phyloP scores from a whole-genome alignment of 2,329 filamentous ascomycete genomes.

The Zymoseptoria tritici region DNA sequence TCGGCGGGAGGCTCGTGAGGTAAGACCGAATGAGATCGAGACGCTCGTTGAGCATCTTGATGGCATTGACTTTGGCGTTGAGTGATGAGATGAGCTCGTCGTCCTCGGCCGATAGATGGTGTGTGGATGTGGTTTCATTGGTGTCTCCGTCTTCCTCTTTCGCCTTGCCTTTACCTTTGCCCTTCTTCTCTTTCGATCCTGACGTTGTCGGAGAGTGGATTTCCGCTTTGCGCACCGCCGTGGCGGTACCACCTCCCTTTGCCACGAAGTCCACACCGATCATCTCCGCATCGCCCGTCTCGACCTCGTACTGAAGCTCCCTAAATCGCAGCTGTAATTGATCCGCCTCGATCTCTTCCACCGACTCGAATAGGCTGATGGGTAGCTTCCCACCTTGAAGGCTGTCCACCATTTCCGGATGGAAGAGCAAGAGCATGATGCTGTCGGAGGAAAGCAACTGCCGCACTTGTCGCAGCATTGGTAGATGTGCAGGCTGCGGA shows the following conservation, averaged over 20 bases:
- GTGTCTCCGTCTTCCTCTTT: slow-evolving; percentile 38
- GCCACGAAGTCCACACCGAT: slow-evolving; percentile 93
- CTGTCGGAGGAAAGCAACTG: slow-evolving; percentile 58
- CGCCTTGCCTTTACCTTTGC: slow-evolving; percentile 33
- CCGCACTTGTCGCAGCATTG: slow-evolving; percentile 66
- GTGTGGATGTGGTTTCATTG: slow-evolving; percentile 26
- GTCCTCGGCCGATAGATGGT: slow-evolving; percentile 51
- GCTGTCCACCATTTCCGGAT: slow-evolving; percentile 52
- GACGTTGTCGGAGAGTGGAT: slow-evolving; percentile 9
- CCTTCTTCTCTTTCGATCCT: slow-evolving; percentile 28
- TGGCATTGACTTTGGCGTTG: slow-evolving; percentile 82
- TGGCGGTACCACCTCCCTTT: slow-evolving; percentile 72
- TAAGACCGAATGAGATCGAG: slow-evolving; percentile 56
- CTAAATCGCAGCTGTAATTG: slow-evolving; percentile 65
- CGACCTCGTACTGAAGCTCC: slow-evolving; percentile 77
- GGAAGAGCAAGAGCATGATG: slow-evolving; percentile 80
- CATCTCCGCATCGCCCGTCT: slow-evolving; percentile 95
- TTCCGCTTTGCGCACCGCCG: slow-evolving; percentile 41
- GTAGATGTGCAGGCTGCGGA: slow-evolving; percentile 58
- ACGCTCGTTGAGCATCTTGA: slow-evolving; percentile 75
- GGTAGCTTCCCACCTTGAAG: slow-evolving; percentile 73
- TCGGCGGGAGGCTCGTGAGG: slow-evolving; percentile 62
- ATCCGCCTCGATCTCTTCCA: slow-evolving; percentile 63
- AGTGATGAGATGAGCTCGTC: slow-evolving; percentile 62
- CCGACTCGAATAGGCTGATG: slow-evolving; percentile 77